Evolutionary conservation across 176 grass and related monocot species (phyloP).

Genomic region (Puya raimondii): DNA sequence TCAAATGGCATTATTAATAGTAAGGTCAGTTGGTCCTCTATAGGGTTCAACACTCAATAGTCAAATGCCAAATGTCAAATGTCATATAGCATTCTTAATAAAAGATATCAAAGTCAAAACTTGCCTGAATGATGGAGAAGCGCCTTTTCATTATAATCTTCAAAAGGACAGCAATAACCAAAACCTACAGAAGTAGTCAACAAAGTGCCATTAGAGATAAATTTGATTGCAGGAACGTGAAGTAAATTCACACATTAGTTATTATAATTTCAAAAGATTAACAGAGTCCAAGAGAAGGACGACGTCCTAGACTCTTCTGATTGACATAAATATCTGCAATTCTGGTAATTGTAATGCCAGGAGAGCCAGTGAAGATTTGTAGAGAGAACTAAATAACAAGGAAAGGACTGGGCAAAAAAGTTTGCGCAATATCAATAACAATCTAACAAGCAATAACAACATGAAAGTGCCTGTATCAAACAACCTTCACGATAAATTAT

Average conservation of each 20-base stretch:
- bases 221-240: neutral
- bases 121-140: conserved; percentile 83
- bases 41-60: neutral
- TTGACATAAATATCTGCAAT: no score
- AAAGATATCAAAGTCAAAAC: conserved; percentile 13
- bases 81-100: neutral
- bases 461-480: neutral
- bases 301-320: no score
- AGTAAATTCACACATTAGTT: no score
- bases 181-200: conserved; percentile 54
- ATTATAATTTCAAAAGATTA: no score
- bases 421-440: neutral
- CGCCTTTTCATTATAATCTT: conserved; percentile 87
- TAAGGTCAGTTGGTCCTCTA: neutral
- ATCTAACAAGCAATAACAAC: neutral
- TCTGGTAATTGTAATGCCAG: neutral
- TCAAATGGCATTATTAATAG: neutral
- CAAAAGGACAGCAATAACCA: conserved; percentile 87
- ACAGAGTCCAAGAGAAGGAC: no score
- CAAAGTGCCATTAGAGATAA: neutral
- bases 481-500: neutral
- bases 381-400: neutral
- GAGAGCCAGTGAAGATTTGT: neutral
- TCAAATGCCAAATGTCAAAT: neutral
- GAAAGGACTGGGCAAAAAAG: neutral